Evolutionary conservation across 768 basidiomycete species (phyloP).

Genomic region (Boletales sp.): DNA sequence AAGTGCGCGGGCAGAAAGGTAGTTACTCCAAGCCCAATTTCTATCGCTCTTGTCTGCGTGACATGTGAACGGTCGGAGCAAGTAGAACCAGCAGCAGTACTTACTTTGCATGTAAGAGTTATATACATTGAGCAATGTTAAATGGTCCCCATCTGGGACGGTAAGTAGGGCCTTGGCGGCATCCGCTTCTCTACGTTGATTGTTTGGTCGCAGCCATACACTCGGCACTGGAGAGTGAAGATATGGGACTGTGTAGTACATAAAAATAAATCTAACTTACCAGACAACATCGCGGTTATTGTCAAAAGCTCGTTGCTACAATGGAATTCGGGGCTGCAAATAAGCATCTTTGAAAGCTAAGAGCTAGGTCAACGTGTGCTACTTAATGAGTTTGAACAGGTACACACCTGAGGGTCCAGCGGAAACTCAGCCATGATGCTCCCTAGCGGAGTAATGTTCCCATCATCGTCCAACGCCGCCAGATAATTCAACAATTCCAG

Average conservation of each 20-base stretch:
- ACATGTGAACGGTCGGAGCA: neutral
- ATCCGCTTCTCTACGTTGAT: slow-evolving; percentile 87
- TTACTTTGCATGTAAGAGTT: slow-evolving; percentile 85
- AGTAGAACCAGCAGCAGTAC: slow-evolving; percentile 19
- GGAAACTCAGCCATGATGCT: slow-evolving; percentile 97
- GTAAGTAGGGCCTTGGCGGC: slow-evolving; percentile 84
- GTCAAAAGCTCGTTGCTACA: slow-evolving; percentile 96
- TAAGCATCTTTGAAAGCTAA: slow-evolving; percentile 86
- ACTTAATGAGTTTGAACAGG: neutral
- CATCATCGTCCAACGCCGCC: slow-evolving; percentile 90
- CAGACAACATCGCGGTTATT: slow-evolving; percentile 94
- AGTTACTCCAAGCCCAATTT: slow-evolving; percentile 91
- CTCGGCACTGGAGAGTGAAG: slow-evolving; percentile 58
- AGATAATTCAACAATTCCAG: slow-evolving; percentile 91
- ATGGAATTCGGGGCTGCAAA: slow-evolving; percentile 90
- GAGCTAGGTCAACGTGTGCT: neutral
- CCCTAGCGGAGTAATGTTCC: slow-evolving; percentile 83
- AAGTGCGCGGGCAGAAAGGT: slow-evolving; percentile 77
- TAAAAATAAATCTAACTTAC: slow-evolving; percentile 37
- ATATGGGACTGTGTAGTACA: neutral
- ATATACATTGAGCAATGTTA: slow-evolving; percentile 93
- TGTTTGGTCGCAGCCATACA: slow-evolving; percentile 90
- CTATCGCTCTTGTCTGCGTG: slow-evolving; percentile 65
- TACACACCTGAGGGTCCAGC: slow-evolving; percentile 86
- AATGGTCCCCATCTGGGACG: slow-evolving; percentile 95